phyloP scores from a whole-genome alignment of 768 basidiomycete species.

The Jaapia argillacea region DNA sequence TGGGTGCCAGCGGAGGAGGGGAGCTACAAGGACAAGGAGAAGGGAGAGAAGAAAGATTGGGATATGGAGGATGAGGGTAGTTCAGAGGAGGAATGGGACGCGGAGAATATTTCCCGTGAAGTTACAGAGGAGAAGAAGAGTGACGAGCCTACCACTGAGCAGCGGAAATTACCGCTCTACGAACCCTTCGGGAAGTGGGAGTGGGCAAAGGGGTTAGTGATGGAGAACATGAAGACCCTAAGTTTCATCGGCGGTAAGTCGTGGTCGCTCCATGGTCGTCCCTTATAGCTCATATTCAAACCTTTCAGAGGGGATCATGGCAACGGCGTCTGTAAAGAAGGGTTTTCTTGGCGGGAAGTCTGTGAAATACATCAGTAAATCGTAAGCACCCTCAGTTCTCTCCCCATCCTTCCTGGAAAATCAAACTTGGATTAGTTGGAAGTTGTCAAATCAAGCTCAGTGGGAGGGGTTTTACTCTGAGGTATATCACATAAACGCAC shows the following conservation, averaged over 20 bases:
- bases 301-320: neutral
- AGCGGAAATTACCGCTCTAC: neutral
- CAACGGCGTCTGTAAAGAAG: conserved; percentile 3
- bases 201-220: neutral
- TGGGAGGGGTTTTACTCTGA: conserved; percentile 33
- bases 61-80: too few relatives aligned
- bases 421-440: conserved; percentile 26
- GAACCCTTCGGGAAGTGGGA: neutral
- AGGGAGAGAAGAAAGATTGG: too few relatives aligned
- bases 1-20: too few relatives aligned
- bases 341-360: conserved; percentile 3
- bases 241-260: neutral
- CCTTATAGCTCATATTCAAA: neutral
- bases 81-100: too few relatives aligned
- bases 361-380: conserved; percentile 8
- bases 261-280: neutral
- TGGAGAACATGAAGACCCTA: neutral
- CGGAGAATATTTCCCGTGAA: too few relatives aligned
- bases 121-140: too few relatives aligned
- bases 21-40: too few relatives aligned
- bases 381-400: conserved; percentile 2
- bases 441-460: conserved; percentile 16
- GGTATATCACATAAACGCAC: conserved; percentile 17
- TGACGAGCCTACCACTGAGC: too few relatives aligned
- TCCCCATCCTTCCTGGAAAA: neutral